Conservation (phyloP, 2,329 filamentous ascomycete species). For the Fusarium sp. region DNA sequence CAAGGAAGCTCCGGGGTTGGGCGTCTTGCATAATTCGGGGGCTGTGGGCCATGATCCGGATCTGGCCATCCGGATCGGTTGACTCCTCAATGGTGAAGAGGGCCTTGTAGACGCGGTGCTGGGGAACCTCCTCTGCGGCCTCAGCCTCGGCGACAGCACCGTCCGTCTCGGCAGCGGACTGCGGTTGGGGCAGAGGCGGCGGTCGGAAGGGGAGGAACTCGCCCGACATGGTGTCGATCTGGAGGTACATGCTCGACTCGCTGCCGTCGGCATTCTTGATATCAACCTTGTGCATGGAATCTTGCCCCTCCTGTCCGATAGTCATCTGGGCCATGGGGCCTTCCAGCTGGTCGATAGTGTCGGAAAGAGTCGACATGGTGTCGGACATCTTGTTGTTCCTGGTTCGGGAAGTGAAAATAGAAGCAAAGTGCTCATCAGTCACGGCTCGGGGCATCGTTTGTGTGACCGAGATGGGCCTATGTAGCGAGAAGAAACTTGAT, state of each 20-base stretch:
- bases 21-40: slow-evolving; percentile 67
- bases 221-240: slow-evolving; percentile 76
- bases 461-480: slow-evolving; percentile 92
- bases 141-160: slow-evolving; percentile 48
- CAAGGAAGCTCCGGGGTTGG: slow-evolving; percentile 70
- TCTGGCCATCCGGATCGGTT: slow-evolving; percentile 68
- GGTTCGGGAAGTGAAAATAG: slow-evolving; percentile 78
- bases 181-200: slow-evolving; percentile 81
- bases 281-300: slow-evolving; percentile 64
- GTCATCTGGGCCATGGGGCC: slow-evolving; percentile 67
- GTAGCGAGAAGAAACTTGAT: slow-evolving; percentile 94
- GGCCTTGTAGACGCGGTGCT: slow-evolving; percentile 71
- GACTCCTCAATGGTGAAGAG: slow-evolving; percentile 77
- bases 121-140: slow-evolving; percentile 53
- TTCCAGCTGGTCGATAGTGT: slow-evolving; percentile 70
- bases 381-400: slow-evolving; percentile 65
- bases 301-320: slow-evolving; percentile 58
- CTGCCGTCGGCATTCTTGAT: slow-evolving; percentile 68
- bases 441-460: slow-evolving; percentile 81
- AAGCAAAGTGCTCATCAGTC: slow-evolving; percentile 80
- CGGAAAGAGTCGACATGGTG: slow-evolving; percentile 76
- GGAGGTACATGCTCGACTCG: slow-evolving; percentile 71
- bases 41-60: slow-evolving; percentile 71
- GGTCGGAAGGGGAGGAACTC: slow-evolving; percentile 85
- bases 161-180: slow-evolving; percentile 57